Conservation (phyloP, 1,284 basidiomycete genomes). For the Trametes polyzona region DNA sequence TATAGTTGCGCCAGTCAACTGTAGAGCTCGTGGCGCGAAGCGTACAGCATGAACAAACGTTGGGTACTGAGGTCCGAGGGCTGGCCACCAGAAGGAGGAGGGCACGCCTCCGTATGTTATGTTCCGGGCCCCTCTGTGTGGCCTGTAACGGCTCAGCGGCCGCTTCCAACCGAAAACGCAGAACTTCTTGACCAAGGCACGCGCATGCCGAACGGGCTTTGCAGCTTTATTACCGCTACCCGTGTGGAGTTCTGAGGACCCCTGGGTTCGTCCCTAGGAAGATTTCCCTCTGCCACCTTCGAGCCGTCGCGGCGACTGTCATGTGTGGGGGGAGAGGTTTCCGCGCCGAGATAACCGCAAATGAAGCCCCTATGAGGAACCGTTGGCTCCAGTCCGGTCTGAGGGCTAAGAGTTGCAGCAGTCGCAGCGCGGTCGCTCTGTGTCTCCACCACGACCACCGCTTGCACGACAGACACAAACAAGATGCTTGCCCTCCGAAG, state of each 20-base stretch:
- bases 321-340: conserved; percentile 8
- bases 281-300: not conserved
- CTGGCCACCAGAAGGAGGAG: no score
- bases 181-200: not conserved
- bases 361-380: conserved; percentile 14
- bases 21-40: no score
- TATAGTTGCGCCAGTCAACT: no score
- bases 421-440: not conserved
- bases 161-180: not conserved
- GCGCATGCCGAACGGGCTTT: not conserved
- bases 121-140: no score
- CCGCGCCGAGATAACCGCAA: conserved; percentile 11
- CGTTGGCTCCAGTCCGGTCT: no score
- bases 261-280: not conserved
- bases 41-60: no score
- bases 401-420: not conserved
- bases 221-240: not conserved
- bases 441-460: not conserved
- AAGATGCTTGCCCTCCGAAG: conserved; percentile 7
- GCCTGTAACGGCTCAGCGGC: no score
- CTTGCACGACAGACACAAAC: not conserved
- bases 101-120: no score
- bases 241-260: not conserved
- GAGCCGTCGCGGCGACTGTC: conserved; percentile 2
- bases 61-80: no score